Percentiles rank a stretch among this genome's conserved stretches.
phyloP scores from a whole-genome alignment of 805 yeast species.

The Starmerella stigmatis region DNA sequence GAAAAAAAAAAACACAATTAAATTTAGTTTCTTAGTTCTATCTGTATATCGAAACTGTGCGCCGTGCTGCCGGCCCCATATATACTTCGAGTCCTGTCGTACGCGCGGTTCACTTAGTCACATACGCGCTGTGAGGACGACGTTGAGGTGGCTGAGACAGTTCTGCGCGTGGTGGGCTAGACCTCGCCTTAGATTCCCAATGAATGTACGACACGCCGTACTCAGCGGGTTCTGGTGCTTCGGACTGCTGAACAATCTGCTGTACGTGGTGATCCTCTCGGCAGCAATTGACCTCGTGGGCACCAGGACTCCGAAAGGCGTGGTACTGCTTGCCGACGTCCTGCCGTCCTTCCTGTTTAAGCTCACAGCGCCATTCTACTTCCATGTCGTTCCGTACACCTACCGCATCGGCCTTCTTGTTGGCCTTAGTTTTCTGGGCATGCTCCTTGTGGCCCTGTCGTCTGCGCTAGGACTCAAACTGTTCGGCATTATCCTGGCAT shows the following conservation, averaged over 20 bases:
- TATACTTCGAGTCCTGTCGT: too few species aligned
- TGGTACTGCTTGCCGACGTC: slow-evolving; percentile 77
- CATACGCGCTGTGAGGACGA: too few species aligned
- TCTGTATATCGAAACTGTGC: too few species aligned
- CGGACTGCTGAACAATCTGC: slow-evolving; percentile 78
- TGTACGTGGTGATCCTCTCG: slow-evolving; percentile 81
- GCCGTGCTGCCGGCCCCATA: too few species aligned
- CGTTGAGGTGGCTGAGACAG: too few species aligned
- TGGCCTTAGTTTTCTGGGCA: slow-evolving; percentile 54
- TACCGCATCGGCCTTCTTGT: slow-evolving; percentile 47
- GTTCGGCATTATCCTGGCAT: slow-evolving; percentile 67
- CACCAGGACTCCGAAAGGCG: slow-evolving; percentile 67
- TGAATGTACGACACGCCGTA: not conserved
- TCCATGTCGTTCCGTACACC: slow-evolving; percentile 55
- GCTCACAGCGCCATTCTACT: slow-evolving; percentile 64
- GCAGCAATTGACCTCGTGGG: slow-evolving; percentile 93
- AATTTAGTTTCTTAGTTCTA: too few species aligned
- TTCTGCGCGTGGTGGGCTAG: too few species aligned
- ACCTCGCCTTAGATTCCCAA: not conserved
- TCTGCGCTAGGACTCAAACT: slow-evolving; percentile 36
- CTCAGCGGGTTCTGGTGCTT: slow-evolving; percentile 51
- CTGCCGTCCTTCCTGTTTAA: slow-evolving; percentile 70
- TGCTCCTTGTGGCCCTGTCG: slow-evolving; percentile 52
- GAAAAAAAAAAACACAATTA: too few species aligned
- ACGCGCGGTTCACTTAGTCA: too few species aligned